Percentiles rank a stretch among this genome's conserved stretches.
These are phyloP conservation scores for Ambrosia artemisiifolia DNA, from an alignment of 129 eudicot genomes.

Conservation along the genomic window DNA sequence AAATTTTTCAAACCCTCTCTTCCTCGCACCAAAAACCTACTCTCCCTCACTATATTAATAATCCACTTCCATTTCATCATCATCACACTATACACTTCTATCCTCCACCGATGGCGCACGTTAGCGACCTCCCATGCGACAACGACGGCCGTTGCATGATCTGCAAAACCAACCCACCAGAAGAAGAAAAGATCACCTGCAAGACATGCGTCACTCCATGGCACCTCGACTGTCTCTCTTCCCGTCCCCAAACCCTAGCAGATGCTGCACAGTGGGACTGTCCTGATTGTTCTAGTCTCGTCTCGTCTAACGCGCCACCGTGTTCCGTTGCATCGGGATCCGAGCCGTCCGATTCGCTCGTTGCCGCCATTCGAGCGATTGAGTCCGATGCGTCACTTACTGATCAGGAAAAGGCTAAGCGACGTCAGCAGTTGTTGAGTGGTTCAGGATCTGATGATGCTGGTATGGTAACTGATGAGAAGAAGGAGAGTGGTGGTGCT, in stretches of 20 bases:
- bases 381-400: constrained; percentile 56
- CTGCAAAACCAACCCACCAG: constrained; percentile 57
- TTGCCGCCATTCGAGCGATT: constrained; percentile 60
- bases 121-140: constrained; percentile 66
- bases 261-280: constrained; percentile 55
- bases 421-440: constrained; percentile 57
- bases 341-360: constrained; percentile 29
- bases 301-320: constrained; percentile 19
- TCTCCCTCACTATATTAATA: not conserved
- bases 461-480: constrained; percentile 10
- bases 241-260: constrained; percentile 50
- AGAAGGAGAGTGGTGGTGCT: constrained; percentile 6
- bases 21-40: constrained; percentile 11
- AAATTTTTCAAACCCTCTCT: constrained; percentile 7
- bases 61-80: not conserved
- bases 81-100: not conserved
- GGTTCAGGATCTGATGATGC: constrained; percentile 25
- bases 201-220: constrained; percentile 79
- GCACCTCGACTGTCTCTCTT: constrained; percentile 65
- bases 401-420: constrained; percentile 68
- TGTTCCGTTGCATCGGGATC: constrained; percentile 22
- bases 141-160: constrained; percentile 76
- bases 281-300: constrained; percentile 66
- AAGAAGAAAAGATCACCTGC: constrained; percentile 51
- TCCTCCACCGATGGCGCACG: constrained; percentile 39